Base-by-base conservation (phyloP, 768 basidiomycete genomes). In the Tylopilus rubrobrunneus region DNA sequence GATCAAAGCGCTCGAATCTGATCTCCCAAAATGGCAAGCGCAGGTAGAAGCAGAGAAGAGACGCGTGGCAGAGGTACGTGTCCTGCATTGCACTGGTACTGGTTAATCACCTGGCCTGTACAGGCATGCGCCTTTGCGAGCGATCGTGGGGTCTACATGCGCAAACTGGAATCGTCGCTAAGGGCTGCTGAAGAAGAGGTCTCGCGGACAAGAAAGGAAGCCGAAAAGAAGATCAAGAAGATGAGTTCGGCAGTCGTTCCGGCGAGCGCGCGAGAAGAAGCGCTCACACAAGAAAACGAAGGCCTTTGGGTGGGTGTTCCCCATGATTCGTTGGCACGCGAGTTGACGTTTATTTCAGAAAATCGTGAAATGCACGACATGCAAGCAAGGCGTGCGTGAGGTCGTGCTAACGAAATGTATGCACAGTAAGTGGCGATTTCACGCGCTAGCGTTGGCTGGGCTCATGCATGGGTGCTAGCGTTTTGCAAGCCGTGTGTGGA, bases 401-500 rank as follows among this genome's bases (percentile, higher is more conserved):
- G 86, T 87, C 5, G 82, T 92, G 37, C 80, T 96, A 56, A 87
- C 84, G 33, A 93, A 92, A 67, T 96, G 93, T 76, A 85, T 89
- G 82, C 94, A 96, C 67, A 90, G 92, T 94, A 67, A 58, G 91
- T 82, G 21, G 10, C 8, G 40, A 15, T 31, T 45, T 3, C 23
- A 19, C 23, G 8, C 14, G 5, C 29, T 5, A 10, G 2, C 17
- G n/a, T 9, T 21, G 3, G 7, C 14, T 25, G 12, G n/a, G 27
- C 44, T 56, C 45, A 54, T 31, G 15, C 15, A 31, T 23, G 21
- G 15, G 7, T 51, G 36, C 10, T 58, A 93, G 92, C 92, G 1
- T 95, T 95, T 72, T 92, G 90, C 71, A 87, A 84, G 70, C 67
- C 77, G 51, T 97, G 88, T 66, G 79, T 98, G 33, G 94, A 97